Percentiles rank a stretch among this genome's conserved stretches.
Conservation (phyloP, 2,329 filamentous ascomycete species). For the Pyrenophora seminiperda region DNA sequence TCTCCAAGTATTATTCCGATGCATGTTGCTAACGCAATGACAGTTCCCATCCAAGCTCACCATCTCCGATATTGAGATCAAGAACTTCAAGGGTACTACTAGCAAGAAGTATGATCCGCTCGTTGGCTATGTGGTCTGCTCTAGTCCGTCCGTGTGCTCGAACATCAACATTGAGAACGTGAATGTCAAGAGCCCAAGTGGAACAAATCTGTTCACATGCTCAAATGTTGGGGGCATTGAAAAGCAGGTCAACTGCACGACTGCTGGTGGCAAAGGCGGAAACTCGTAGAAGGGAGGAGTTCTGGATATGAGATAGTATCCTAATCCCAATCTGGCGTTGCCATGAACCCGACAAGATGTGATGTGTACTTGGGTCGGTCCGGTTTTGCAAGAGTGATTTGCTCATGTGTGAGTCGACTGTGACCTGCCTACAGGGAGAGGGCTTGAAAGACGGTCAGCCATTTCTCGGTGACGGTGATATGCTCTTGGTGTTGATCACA, state of each 20-base stretch:
- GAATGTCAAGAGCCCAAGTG: constrained; percentile 55
- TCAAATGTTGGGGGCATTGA: constrained; percentile 46
- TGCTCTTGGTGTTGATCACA: too few species aligned
- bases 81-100: constrained; percentile 62
- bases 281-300: constrained; percentile 19
- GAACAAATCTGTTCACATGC: constrained; percentile 52
- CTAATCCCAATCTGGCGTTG: too few species aligned
- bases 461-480: too few species aligned
- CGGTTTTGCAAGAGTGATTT: too few species aligned
- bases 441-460: too few species aligned
- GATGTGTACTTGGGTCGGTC: too few species aligned
- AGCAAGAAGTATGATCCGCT: constrained; percentile 51
- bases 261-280: constrained; percentile 22
- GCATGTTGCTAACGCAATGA: not conserved
- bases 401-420: too few species aligned
- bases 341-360: too few species aligned
- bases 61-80: constrained; percentile 62
- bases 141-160: constrained; percentile 53
- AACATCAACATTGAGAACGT: constrained; percentile 56
- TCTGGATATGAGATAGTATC: not conserved
- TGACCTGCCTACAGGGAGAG: too few species aligned
- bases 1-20: too few species aligned
- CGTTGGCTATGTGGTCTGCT: constrained; percentile 53
- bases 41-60: constrained; percentile 60
- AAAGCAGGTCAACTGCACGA: constrained; percentile 40